Percentiles rank a stretch among this genome's conserved stretches.
These are phyloP conservation scores for Conoideocrella luteorostrata DNA, from an alignment of 2,329 filamentous ascomycete genomes.

Conservation along the genomic window DNA sequence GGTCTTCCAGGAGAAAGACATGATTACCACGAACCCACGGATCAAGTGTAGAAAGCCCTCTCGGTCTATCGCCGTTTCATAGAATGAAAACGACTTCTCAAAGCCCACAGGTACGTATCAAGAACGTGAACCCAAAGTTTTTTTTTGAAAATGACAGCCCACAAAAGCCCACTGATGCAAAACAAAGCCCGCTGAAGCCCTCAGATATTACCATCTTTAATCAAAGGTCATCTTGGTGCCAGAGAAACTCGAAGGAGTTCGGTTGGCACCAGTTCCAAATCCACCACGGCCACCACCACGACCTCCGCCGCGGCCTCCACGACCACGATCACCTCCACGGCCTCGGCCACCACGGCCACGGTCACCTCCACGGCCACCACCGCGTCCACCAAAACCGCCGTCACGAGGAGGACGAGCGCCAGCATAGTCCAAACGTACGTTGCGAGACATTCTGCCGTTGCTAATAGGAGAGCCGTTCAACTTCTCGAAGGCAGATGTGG, in stretches of 20 bases:
- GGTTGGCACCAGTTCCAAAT: conserved; percentile 45
- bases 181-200: conserved; percentile 36
- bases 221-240: conserved; percentile 75
- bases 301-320: conserved; percentile 44
- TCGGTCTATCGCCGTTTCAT: conserved; percentile 44
- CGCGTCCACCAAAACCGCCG: conserved; percentile 43
- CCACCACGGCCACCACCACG: conserved; percentile 47
- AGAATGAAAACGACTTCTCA: conserved; percentile 44
- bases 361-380: conserved; percentile 42
- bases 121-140: conserved; percentile 19
- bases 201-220: conserved; percentile 32
- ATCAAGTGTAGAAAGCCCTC: conserved; percentile 41
- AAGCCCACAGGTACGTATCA: conserved; percentile 45
- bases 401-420: conserved; percentile 58
- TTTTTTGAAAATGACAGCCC: conserved; percentile 50
- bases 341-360: conserved; percentile 37
- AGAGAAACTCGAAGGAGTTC: conserved; percentile 36
- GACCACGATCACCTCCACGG: conserved; percentile 38
- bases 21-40: conserved; percentile 31
- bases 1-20: conserved; percentile 7
- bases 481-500: conserved; percentile 64
- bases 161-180: conserved; percentile 39
- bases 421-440: conserved; percentile 78
- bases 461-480: conserved; percentile 61
- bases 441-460: conserved; percentile 61